Conservation (phyloP, 768 basidiomycete genomes). For the Podaxis carcinomalis region DNA sequence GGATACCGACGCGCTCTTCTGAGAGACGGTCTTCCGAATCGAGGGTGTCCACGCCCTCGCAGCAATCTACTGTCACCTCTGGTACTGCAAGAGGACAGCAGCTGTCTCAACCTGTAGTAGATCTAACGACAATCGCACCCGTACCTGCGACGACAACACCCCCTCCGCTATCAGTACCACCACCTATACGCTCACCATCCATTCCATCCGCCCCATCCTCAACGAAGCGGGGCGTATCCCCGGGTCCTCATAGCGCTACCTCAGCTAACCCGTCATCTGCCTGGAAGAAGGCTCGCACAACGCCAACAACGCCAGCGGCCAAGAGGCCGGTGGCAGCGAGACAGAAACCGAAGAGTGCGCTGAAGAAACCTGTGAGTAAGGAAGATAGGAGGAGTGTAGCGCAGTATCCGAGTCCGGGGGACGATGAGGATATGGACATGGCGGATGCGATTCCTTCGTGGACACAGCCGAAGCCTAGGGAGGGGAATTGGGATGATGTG, state of each 20-base stretch:
- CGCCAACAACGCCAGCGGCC: slow-evolving; percentile 23
- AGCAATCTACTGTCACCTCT: slow-evolving; percentile 15
- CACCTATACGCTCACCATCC: slow-evolving; percentile 19
- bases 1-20: slow-evolving; percentile 37
- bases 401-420: slow-evolving; percentile 59
- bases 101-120: slow-evolving; percentile 22
- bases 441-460: slow-evolving; percentile 77
- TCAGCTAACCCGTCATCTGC: slow-evolving; percentile 10
- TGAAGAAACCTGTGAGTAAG: slow-evolving; percentile 35
- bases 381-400: slow-evolving; percentile 58
- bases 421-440: slow-evolving; percentile 50
- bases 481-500: slow-evolving; percentile 86
- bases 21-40: slow-evolving; percentile 44
- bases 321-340: slow-evolving; percentile 29
- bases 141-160: slow-evolving; percentile 23
- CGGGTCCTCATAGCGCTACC: slow-evolving; percentile 13
- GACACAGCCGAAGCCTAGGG: slow-evolving; percentile 66
- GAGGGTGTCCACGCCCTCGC: slow-evolving; percentile 39
- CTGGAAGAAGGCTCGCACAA: slow-evolving; percentile 21
- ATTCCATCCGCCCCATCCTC: slow-evolving; percentile 25
- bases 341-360: slow-evolving; percentile 28
- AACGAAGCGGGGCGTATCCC: slow-evolving; percentile 29
- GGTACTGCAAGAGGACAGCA: not conserved
- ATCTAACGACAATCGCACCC: slow-evolving; percentile 9
- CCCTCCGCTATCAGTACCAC: slow-evolving; percentile 25